Evolutionary conservation across 192 early-diverging fungal genomes (phyloP).

Genomic region (Umbelopsis sp.): DNA sequence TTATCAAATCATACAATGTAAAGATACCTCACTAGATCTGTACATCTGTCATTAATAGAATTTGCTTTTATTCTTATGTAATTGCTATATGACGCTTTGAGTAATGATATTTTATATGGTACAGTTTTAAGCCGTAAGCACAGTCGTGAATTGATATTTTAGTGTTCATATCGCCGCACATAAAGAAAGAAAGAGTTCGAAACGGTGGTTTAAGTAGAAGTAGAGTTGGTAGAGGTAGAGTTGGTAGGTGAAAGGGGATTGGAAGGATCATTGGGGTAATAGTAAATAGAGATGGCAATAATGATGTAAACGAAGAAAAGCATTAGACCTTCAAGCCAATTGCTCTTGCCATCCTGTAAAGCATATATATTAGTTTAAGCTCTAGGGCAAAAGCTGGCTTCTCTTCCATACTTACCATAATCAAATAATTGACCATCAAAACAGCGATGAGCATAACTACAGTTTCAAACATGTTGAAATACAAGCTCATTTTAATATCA

Average conservation of each 20-base stretch:
- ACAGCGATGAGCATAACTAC: constrained; percentile 85
- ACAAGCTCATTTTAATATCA: constrained; percentile 70
- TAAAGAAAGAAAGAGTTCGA: too few species aligned
- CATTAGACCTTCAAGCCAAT: constrained; percentile 94
- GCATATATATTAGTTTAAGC: not conserved
- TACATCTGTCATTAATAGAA: not conserved
- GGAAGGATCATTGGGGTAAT: constrained; percentile 52
- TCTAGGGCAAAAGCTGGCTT: not conserved
- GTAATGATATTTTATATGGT: too few species aligned
- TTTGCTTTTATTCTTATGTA: not conserved
- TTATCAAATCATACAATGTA: constrained; percentile 10
- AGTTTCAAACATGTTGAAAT: constrained; percentile 85
- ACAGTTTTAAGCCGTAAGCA: not conserved
- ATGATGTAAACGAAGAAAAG: constrained; percentile 82
- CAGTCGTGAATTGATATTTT: not conserved
- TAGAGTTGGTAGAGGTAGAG: not conserved
- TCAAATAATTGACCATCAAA: constrained; percentile 79
- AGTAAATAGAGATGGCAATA: constrained; percentile 79
- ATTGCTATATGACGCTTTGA: too few species aligned
- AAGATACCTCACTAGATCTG: constrained; percentile 4
- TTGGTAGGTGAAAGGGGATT: not conserved
- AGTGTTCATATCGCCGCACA: not conserved
- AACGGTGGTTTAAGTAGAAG: not conserved
- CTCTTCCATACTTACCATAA: constrained; percentile 41
- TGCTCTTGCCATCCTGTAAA: constrained; percentile 73